Percentiles rank a stretch among this genome's conserved stretches.
Evolutionary conservation across 768 basidiomycete species (phyloP).

Genomic region (Leucogyrophana mollusca): DNA sequence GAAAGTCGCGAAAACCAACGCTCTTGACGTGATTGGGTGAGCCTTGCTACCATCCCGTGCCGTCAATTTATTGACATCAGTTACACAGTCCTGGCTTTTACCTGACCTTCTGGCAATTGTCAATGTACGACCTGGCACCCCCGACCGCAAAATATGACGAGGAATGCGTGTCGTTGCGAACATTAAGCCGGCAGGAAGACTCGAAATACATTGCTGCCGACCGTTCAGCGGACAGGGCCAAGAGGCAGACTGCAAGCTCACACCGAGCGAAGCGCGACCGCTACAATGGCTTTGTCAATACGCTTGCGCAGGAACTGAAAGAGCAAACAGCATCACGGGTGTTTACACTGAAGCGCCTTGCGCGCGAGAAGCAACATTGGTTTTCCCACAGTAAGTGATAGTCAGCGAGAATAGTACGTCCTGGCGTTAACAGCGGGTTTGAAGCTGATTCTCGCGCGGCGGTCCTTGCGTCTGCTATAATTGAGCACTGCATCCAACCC

Average conservation of each 20-base stretch:
- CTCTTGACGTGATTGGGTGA: slow-evolving; percentile 70
- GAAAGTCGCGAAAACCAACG: slow-evolving; percentile 65
- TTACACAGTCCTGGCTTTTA: slow-evolving; percentile 81
- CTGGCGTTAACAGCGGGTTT: neutral
- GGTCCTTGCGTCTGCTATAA: slow-evolving; percentile 58
- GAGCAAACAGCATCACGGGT: slow-evolving; percentile 70
- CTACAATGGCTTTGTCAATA: slow-evolving; percentile 57
- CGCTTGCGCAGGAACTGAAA: slow-evolving; percentile 68
- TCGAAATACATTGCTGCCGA: slow-evolving; percentile 62
- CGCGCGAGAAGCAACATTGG: slow-evolving; percentile 81
- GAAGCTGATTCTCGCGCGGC: slow-evolving; percentile 36
- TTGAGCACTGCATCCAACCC: slow-evolving; percentile 92
- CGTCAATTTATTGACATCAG: slow-evolving; percentile 5
- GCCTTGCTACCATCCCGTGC: slow-evolving; percentile 20
- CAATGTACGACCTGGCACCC: slow-evolving; percentile 83
- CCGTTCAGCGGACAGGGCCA: slow-evolving; percentile 64
- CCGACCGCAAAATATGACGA: slow-evolving; percentile 79
- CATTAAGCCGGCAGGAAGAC: slow-evolving; percentile 69
- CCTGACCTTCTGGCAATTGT: slow-evolving; percentile 95
- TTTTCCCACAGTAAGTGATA: slow-evolving; percentile 58
- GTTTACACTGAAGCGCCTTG: slow-evolving; percentile 74
- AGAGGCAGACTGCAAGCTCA: slow-evolving; percentile 51
- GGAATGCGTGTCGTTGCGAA: slow-evolving; percentile 60
- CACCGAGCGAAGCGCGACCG: slow-evolving; percentile 67
- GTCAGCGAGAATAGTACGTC: neutral